phyloP scores from a whole-genome alignment of 1,284 basidiomycete species.

The Wolfiporia cocos region DNA sequence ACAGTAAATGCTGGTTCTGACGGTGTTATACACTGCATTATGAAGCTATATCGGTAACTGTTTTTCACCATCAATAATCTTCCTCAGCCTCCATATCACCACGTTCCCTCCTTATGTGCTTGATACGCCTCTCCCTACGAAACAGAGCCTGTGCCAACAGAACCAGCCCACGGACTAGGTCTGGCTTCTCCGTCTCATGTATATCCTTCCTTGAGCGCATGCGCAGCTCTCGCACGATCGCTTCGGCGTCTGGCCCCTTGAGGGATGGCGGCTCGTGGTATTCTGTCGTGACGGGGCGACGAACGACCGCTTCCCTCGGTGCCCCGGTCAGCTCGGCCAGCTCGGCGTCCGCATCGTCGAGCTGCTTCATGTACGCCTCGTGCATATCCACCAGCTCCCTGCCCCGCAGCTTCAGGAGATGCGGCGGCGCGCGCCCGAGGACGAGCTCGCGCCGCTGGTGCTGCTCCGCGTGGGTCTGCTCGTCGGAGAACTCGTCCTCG shows the following conservation, averaged over 20 bases:
- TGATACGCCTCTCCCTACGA: slow-evolving; percentile 5
- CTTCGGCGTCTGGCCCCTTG: slow-evolving; percentile 1
- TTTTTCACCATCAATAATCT: no score
- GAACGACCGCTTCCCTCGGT: neutral
- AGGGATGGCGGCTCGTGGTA: neutral
- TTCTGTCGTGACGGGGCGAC: neutral
- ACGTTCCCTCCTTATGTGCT: neutral
- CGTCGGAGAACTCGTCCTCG: slow-evolving; percentile 7
- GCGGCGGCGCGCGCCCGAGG: slow-evolving; percentile 1
- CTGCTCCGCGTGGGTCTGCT: slow-evolving; percentile 1
- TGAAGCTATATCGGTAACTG: no score
- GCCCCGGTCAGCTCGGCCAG: slow-evolving; percentile 6
- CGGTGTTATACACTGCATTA: no score
- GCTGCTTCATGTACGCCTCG: slow-evolving; percentile 6
- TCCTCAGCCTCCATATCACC: neutral
- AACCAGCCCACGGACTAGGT: slow-evolving; percentile 1
- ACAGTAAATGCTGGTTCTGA: no score
- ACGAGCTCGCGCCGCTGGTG: slow-evolving; percentile 2
- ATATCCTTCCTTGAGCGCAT: slow-evolving; percentile 7
- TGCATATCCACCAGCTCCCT: slow-evolving; percentile 2
- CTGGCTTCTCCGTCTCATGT: neutral
- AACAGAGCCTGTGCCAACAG: slow-evolving; percentile 7
- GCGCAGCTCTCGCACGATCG: slow-evolving; percentile 5
- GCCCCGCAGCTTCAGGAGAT: neutral
- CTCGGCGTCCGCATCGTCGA: slow-evolving; percentile 6